Percentiles rank a stretch among this genome's conserved stretches.
These are phyloP conservation scores for Thalassiosira mediterranea DNA, from an alignment of 352 stramenopile species.

Conservation along the genomic window DNA sequence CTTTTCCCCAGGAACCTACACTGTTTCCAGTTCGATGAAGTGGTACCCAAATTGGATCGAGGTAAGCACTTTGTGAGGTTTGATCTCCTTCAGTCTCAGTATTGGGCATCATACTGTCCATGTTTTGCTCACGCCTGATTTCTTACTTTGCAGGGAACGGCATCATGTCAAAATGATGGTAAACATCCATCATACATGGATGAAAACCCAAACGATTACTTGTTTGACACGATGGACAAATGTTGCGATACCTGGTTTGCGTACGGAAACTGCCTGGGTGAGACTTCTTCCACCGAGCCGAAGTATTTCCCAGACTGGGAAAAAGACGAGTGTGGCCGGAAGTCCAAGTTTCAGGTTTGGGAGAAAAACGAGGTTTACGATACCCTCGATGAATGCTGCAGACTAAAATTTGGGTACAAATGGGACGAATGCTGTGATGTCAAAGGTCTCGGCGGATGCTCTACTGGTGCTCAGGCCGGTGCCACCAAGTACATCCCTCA, in stretches of 20 bases:
- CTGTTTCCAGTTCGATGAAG: background rate
- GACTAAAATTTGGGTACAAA: background rate
- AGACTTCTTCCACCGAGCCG: background rate
- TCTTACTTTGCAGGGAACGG: too few relatives aligned
- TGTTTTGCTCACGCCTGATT: too few relatives aligned
- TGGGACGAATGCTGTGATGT: background rate
- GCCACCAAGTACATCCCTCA: background rate
- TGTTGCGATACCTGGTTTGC: constrained; percentile 30
- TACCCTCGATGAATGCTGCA: background rate
- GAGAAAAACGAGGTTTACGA: background rate
- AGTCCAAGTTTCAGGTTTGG: background rate
- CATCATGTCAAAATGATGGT: constrained; percentile 32
- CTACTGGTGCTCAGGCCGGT: background rate
- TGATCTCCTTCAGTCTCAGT: too few relatives aligned
- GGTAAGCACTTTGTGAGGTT: background rate
- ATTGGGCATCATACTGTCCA: too few relatives aligned
- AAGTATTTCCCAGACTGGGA: background rate
- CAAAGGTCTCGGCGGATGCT: background rate
- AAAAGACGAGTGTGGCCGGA: background rate
- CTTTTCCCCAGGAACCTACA: background rate
- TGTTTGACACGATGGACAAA: constrained; percentile 5
- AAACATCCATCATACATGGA: constrained; percentile 15
- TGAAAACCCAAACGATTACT: constrained; percentile 14
- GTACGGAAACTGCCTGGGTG: background rate
- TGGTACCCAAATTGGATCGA: constrained; percentile 24